These are phyloP conservation scores for Gloeostereum incarnatum DNA, from an alignment of 768 basidiomycete species.

Conservation along the genomic window DNA sequence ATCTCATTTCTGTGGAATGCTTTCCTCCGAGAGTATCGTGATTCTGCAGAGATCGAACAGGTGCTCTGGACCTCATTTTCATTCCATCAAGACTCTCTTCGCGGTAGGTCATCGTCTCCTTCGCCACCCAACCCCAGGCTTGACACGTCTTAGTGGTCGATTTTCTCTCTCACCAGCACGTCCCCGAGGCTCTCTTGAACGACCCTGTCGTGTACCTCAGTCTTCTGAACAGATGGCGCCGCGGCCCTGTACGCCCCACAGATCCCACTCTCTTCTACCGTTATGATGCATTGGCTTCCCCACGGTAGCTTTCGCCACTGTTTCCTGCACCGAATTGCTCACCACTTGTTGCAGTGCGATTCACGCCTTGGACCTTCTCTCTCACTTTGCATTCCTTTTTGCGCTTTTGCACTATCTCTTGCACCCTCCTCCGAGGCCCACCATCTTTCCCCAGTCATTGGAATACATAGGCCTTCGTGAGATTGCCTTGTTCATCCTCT, in stretches of 20 bases:
- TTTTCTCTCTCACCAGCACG: conserved; percentile 20
- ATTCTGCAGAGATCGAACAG: conserved; percentile 30
- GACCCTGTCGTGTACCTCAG: conserved; percentile 32
- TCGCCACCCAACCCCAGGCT: too few relatives aligned
- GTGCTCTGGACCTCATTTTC: conserved; percentile 40
- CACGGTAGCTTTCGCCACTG: conserved; percentile 25
- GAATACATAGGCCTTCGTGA: conserved; percentile 22
- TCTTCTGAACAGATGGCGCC: conserved; percentile 30
- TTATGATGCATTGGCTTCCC: conserved; percentile 31
- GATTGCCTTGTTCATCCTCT: conserved; percentile 25
- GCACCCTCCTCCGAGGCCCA: conserved; percentile 26
- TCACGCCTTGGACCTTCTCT: conserved; percentile 32
- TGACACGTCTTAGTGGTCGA: conserved; percentile 44
- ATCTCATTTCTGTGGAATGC: conserved; percentile 25
- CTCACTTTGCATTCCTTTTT: conserved; percentile 28
- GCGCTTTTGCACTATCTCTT: conserved; percentile 30
- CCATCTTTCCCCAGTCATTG: conserved; percentile 12
- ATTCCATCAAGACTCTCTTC: conserved; percentile 16
- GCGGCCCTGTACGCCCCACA: conserved; percentile 10
- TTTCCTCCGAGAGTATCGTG: conserved; percentile 32
- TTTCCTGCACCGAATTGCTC: conserved; percentile 1
- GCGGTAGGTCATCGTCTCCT: conserved; percentile 21
- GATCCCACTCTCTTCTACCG: conserved; percentile 10
- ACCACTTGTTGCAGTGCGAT: conserved; percentile 21
- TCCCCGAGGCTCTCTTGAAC: conserved; percentile 25